Percentiles rank a stretch among this genome's conserved stretches.
phyloP scores from a whole-genome alignment of 345 rosid genomes.

The Pugionium dolabratum region DNA sequence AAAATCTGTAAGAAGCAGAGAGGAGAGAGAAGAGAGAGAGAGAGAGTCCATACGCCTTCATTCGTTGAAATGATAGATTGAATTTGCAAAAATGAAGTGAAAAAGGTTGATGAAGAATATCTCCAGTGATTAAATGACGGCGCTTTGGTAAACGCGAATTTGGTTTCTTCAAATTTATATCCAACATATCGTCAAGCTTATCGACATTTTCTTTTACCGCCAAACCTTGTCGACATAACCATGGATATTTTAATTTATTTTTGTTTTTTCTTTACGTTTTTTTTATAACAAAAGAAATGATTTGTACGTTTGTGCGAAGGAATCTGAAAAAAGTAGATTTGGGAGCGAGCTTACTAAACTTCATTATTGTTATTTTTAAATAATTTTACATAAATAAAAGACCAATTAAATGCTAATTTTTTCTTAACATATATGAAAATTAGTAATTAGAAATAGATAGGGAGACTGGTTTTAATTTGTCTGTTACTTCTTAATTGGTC shows the following conservation, averaged over 20 bases:
- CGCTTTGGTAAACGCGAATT: neutral
- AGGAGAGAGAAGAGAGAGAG: neutral
- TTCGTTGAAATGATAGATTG: neutral
- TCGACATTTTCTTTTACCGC: neutral
- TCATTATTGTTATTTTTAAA: no score
- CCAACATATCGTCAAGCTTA: slow-evolving; percentile 15
- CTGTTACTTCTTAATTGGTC: slow-evolving; percentile 13
- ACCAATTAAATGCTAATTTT: no score
- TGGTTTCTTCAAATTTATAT: neutral
- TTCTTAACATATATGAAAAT: no score
- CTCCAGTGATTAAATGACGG: neutral
- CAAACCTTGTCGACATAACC: neutral
- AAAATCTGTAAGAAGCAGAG: no score
- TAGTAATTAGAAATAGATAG: no score
- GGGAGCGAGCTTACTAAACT: no score
- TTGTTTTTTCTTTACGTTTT: neutral
- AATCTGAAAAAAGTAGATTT: neutral
- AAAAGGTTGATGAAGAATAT: neutral
- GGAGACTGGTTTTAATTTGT: neutral
- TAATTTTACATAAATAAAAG: no score
- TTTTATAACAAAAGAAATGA: neutral
- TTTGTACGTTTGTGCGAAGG: slow-evolving; percentile 25
- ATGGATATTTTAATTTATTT: neutral
- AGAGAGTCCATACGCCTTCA: neutral
- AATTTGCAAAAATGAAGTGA: neutral